Percentiles rank a stretch among this genome's conserved stretches.
Conservation (phyloP, 2,329 filamentous ascomycete genomes). For the Fusarium phyllophilum region DNA sequence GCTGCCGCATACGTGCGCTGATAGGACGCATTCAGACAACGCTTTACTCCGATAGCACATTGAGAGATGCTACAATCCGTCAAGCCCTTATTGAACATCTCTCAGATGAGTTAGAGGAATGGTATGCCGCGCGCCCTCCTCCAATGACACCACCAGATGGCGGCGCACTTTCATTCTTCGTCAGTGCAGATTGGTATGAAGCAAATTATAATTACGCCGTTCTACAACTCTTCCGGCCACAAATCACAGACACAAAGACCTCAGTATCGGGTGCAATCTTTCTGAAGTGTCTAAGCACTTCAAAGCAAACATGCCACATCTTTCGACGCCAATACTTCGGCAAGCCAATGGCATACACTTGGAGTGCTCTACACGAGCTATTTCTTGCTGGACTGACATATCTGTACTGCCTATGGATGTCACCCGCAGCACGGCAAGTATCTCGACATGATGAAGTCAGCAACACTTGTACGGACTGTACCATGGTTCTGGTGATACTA, state of each 20-base stretch:
- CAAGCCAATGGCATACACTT: background rate
- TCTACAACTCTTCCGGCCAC: background rate
- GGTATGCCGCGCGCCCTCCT: background rate
- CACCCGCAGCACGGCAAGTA: background rate
- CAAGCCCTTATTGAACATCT: background rate
- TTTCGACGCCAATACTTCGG: background rate
- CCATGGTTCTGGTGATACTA: background rate
- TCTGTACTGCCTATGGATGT: background rate
- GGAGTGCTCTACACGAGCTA: background rate
- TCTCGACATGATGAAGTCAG: background rate
- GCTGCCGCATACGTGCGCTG: background rate
- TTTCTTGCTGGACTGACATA: background rate
- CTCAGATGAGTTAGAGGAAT: background rate
- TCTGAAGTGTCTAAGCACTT: background rate
- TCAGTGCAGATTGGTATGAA: background rate
- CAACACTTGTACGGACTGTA: background rate
- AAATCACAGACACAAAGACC: background rate
- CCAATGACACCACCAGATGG: background rate
- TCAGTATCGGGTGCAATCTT: background rate
- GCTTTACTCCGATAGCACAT: background rate
- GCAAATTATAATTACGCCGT: background rate
- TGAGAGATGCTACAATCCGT: background rate
- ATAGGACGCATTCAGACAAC: background rate
- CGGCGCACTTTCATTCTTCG: background rate
- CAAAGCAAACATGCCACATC: background rate